Evolutionary conservation across 140 eudicot species (phyloP), one percentile per base, ranked within the genome.

Genomic region (Stevia rebaudiana): DNA sequence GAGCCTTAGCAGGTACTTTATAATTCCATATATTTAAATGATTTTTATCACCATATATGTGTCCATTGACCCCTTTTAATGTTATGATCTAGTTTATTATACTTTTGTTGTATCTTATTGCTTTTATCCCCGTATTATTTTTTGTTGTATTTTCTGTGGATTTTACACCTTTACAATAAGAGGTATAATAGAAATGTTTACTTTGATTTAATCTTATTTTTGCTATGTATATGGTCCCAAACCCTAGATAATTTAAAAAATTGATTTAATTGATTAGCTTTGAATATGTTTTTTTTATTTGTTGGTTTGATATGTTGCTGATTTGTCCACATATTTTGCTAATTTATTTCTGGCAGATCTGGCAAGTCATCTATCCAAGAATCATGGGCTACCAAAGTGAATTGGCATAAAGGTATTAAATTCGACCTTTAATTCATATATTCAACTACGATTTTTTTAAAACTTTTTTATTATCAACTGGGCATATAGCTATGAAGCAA

Each of bases 1-100:
- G 21, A 92, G 98, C 76, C 92, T 92, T 60, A 92, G 87, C 96
- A 88, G 96, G 98, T 92, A 81, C 36, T 56, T 47, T 33, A 19
- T 48, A n/a, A 4, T 50, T 67, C 49, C 7, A 3, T 25, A 37
- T 62, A 1, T 28, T 28, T 28, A 28, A 28, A 28, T 28, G 33
- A 28, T 4, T 4, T 11, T 44, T 65, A 18, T 65, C 35, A 35
- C 39, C 51, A 23, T 8, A 6, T 17, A 11, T 19, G 22, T 69
- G 57, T 10, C 56, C 66, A 44, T 56, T 69, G 67, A 18, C 33
- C n/a, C 73, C 59, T 21, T 70, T 18, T 59, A 8, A 8, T 70
- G 33, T 17, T 57, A 11, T 54, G 3, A 39, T 53, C 24, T 40
- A 12, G 23, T 35, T 51, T 35, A 57, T 56, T 43, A 12, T 41